phyloP scores from a whole-genome alignment of 371 early-diverging fungal species.

The Rhizopus delemar region DNA sequence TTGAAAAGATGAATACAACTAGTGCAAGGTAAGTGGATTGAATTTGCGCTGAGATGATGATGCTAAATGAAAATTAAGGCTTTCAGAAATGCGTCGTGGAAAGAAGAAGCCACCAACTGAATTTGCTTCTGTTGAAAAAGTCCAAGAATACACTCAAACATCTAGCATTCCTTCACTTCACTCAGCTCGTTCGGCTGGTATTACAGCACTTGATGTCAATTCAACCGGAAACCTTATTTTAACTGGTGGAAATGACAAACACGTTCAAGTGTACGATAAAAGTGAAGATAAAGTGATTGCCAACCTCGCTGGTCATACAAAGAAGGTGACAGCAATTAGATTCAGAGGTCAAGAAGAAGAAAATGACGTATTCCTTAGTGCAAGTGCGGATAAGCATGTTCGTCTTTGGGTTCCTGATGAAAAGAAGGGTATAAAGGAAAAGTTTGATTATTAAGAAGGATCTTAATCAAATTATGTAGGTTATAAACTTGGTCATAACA shows the following conservation, averaged over 20 bases:
- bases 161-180: constrained; percentile 69
- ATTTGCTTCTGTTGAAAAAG: constrained; percentile 66
- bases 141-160: constrained; percentile 61
- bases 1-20: constrained; percentile 61
- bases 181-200: constrained; percentile 75
- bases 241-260: constrained; percentile 84
- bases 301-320: constrained; percentile 79
- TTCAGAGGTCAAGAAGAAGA: constrained; percentile 61
- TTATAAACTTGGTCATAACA: constrained; percentile 59
- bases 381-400: constrained; percentile 82
- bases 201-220: constrained; percentile 72
- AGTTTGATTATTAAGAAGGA: no score
- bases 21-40: constrained; percentile 50
- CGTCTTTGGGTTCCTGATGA: constrained; percentile 69
- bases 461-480: constrained; percentile 19
- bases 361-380: constrained; percentile 66
- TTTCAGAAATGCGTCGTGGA: constrained; percentile 70
- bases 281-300: constrained; percentile 66
- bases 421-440: constrained; percentile 12
- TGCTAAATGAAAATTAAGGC: constrained; percentile 14
- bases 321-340: constrained; percentile 71
- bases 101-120: constrained; percentile 86
- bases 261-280: constrained; percentile 69
- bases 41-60: background rate
- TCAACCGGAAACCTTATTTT: constrained; percentile 63